Evolutionary conservation across 768 basidiomycete species (phyloP).

Genomic region (Hypholoma sublateritium): DNA sequence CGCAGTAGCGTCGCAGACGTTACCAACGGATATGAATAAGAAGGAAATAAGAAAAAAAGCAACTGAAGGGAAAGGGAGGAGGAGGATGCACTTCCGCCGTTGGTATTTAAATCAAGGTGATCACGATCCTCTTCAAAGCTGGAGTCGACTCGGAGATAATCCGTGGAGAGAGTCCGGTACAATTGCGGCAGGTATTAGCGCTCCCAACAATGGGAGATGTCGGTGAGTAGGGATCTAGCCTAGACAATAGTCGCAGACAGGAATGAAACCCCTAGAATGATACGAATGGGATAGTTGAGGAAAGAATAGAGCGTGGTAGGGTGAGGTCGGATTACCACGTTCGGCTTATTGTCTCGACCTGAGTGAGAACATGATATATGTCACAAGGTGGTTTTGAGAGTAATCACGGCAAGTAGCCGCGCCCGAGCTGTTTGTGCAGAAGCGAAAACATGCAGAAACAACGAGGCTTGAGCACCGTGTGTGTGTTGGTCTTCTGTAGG

Average conservation of each 20-base stretch:
- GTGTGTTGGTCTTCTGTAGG: neutral
- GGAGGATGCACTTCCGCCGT: neutral
- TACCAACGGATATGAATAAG: conserved; percentile 1
- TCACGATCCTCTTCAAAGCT: neutral
- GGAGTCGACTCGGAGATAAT: neutral
- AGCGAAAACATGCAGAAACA: conserved; percentile 28
- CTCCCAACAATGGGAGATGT: neutral
- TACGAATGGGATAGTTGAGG: neutral
- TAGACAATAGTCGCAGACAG: too few relatives aligned
- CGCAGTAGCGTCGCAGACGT: conserved; percentile 33
- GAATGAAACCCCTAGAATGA: too few relatives aligned
- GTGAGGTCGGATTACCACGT: conserved; percentile 25
- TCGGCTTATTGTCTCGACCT: conserved; percentile 27
- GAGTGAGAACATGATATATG: conserved; percentile 27
- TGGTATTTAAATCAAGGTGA: conserved; percentile 7
- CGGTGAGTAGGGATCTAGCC: conserved; percentile 2
- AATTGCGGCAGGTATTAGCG: too few relatives aligned
- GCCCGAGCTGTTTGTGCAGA: conserved; percentile 8
- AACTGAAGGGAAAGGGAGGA: conserved; percentile 8
- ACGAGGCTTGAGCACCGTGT: conserved; percentile 25
- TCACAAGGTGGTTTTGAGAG: conserved; percentile 16
- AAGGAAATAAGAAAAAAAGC: conserved; percentile 14
- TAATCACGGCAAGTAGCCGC: conserved; percentile 12
- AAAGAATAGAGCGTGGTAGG: conserved; percentile 15
- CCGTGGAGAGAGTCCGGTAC: neutral